Evolutionary conservation across 257 asterid species (phyloP).

Genomic region (Salvia rosmarinus): DNA sequence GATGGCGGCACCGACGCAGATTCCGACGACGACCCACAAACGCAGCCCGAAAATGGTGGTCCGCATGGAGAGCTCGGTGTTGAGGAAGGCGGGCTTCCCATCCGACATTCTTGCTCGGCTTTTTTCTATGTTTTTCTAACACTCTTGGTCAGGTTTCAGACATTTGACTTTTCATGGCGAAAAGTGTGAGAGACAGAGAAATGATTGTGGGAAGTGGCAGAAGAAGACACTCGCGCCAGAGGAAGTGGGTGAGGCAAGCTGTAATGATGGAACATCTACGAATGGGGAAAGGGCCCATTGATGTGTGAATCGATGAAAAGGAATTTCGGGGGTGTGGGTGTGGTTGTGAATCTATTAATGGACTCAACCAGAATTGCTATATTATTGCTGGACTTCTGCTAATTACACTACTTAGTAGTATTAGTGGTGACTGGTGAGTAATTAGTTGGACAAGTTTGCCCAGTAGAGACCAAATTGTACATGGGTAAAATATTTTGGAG

Average conservation of each 20-base stretch:
- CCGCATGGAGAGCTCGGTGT: constrained; percentile 58
- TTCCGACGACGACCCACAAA: constrained; percentile 78
- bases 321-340: too few relatives aligned
- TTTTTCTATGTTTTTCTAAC: neutral
- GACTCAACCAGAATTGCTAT: neutral
- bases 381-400: neutral
- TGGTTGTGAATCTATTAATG: constrained; percentile 28
- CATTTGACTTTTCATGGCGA: constrained; percentile 36
- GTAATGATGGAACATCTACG: constrained; percentile 61
- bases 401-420: neutral
- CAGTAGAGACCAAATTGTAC: neutral
- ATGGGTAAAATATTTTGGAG: neutral
- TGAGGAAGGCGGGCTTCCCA: constrained; percentile 50
- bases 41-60: constrained; percentile 82
- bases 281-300: constrained; percentile 44
- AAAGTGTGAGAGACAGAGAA: constrained; percentile 22
- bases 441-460: too few relatives aligned
- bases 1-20: constrained; percentile 82
- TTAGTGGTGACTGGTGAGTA: neutral
- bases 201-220: constrained; percentile 13
- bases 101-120: constrained; percentile 49
- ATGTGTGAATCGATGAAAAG: constrained; percentile 4
- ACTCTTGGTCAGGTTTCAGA: neutral
- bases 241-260: constrained; percentile 40
- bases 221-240: constrained; percentile 36